A percentile compares a stretch with the other conserved stretches of the same genome.
phyloP scores from a whole-genome alignment of 2,329 filamentous ascomycete genomes.

The Alternaria novae-zelandiae region DNA sequence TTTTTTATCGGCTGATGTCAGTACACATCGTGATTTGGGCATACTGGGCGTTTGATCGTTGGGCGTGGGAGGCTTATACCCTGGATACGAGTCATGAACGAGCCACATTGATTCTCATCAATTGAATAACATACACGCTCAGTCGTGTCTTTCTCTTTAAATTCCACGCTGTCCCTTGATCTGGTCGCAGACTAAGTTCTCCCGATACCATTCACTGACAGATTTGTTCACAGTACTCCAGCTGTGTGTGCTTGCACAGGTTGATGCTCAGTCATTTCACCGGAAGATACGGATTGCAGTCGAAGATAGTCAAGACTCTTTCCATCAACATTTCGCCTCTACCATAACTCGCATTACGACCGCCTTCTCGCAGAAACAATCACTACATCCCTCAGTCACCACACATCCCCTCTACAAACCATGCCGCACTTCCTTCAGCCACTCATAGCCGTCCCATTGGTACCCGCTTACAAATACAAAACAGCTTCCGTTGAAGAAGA shows the following conservation, averaged over 20 bases:
- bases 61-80: constrained; percentile 11
- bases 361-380: not conserved
- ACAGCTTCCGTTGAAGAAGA: not conserved
- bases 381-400: not conserved
- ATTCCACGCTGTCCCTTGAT: not conserved
- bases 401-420: not conserved
- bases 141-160: not conserved
- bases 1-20: too few species aligned
- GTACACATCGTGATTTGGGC: not conserved
- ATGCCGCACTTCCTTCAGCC: not conserved
- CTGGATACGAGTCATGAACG: not conserved
- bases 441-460: not conserved
- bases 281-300: not conserved
- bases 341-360: not conserved
- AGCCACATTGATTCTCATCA: not conserved
- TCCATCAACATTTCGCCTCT: not conserved
- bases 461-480: not conserved
- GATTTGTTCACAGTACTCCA: not conserved
- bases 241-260: not conserved
- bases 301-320: not conserved
- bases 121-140: not conserved
- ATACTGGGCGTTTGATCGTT: not conserved
- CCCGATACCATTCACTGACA: not conserved
- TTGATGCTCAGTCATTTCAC: not conserved
- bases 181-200: not conserved